Percentiles rank a stretch among this genome's conserved stretches.
Conservation (phyloP, 2,329 filamentous ascomycete genomes). For the Pseudocercospora eumusae region DNA sequence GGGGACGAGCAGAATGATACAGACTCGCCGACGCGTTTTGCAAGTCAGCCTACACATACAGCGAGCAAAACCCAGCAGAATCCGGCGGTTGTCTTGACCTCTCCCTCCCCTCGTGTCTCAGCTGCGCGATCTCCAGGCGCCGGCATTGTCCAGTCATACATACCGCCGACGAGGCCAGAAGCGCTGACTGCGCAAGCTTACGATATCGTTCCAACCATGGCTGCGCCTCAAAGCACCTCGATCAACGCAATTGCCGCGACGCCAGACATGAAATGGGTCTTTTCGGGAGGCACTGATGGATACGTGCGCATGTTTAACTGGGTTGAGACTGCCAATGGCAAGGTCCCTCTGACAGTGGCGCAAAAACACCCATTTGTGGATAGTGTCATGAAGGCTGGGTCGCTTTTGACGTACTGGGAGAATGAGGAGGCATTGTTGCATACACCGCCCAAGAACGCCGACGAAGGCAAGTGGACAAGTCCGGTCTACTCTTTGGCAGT, state of each 20-base stretch:
- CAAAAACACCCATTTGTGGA: constrained; percentile 97
- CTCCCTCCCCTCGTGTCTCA: constrained; percentile 48
- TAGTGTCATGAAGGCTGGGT: constrained; percentile 91
- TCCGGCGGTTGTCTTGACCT: constrained; percentile 52
- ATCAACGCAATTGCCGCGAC: constrained; percentile 92
- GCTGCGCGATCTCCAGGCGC: constrained; percentile 35
- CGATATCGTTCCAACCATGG: constrained; percentile 96
- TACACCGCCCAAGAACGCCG: constrained; percentile 41
- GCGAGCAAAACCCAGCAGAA: constrained; percentile 37
- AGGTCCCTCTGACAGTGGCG: constrained; percentile 88
- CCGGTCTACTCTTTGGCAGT: constrained; percentile 93
- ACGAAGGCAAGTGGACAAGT: constrained; percentile 61
- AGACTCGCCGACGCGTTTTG: constrained; percentile 48
- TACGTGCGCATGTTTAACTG: constrained; percentile 98
- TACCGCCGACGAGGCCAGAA: constrained; percentile 64
- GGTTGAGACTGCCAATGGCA: constrained; percentile 90
- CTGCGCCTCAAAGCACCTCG: constrained; percentile 90
- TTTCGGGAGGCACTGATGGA: constrained; percentile 89
- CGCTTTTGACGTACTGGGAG: constrained; percentile 96
- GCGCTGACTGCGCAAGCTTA: constrained; percentile 78
- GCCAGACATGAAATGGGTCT: constrained; percentile 91
- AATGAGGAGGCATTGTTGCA: constrained; percentile 72
- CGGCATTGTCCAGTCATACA: constrained; percentile 32
- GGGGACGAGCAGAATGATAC: constrained; percentile 47
- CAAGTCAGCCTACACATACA: constrained; percentile 29